Evolutionary conservation across 352 stramenopile genomes (phyloP), one percentile per base, ranked within the genome.

Genomic region (Phytophthora palmivora): DNA sequence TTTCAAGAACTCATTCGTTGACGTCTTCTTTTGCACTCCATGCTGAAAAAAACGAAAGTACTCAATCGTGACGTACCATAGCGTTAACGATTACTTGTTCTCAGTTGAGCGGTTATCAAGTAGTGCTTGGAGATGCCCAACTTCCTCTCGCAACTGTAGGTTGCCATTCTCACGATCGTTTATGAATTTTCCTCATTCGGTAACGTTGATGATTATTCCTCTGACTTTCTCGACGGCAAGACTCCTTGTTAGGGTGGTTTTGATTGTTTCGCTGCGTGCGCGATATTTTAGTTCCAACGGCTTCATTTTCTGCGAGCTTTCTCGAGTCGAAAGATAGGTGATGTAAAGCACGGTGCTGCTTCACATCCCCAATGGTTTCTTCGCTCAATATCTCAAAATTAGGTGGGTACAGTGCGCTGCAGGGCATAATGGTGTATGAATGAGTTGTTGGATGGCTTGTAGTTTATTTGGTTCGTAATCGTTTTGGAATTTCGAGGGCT

Each of bases 331-430:
- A 3, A 28, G 3, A 6, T 6, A 6, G 34, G 34, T 2, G 16
- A 28, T 8, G 41, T 33, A 10, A 21, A 6, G 4, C 19, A 6
- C 5, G 4, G 30, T 10, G 43, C 12, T 48, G 42, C 1, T 6
- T 33, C 19, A 55, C 47, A 21, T 30, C 43, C 2, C 48, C 48
- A 30, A 56, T 56, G n/a, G 46, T 37, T 5, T 56, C 34, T 15
- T 39, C 14, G 18, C 34, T 56, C 22, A 56, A 15, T 15, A 21
- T 22, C 7, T 45, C 4, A 5, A 56, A 34, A 21, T 50, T 50
- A 22, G 43, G 43, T 4, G 43, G 43, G 9, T 24, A 48, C 6
- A 33, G 18, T 44, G 15, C 18, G 18, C 24, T 7, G 21, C 14
- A 6, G 21, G 1, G 15, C 21, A 46, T 28, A 6, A 6, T 56